Conservation (phyloP, 2,329 filamentous ascomycete species). For the Fusarium sp. region DNA sequence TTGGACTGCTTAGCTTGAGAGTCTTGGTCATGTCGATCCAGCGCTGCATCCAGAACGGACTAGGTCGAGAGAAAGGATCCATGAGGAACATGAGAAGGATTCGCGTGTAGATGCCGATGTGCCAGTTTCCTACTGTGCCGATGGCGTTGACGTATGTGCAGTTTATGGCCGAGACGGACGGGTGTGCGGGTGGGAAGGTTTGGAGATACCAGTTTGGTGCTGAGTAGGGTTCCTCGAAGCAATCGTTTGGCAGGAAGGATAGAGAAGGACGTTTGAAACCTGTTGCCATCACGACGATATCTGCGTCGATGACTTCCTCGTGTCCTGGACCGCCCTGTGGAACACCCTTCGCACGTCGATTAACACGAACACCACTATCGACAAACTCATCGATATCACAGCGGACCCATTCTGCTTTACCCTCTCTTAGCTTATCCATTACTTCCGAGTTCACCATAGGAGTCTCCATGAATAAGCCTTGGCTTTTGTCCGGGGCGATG, state of each 20-base stretch:
- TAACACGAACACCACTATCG: conserved; percentile 74
- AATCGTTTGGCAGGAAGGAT: conserved; percentile 77
- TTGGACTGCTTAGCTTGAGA: conserved; percentile 76
- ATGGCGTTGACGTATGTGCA: conserved; percentile 84
- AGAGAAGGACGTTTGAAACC: conserved; percentile 81
- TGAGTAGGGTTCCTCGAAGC: conserved; percentile 77
- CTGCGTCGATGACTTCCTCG: conserved; percentile 73
- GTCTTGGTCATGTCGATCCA: conserved; percentile 88
- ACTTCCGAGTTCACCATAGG: conserved; percentile 90
- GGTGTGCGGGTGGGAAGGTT: conserved; percentile 80
- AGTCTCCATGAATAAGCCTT: conserved; percentile 77
- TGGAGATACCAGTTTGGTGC: conserved; percentile 92
- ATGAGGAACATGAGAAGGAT: conserved; percentile 88
- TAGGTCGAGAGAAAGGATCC: conserved; percentile 79
- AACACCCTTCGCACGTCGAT: conserved; percentile 76
- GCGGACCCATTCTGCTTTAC: conserved; percentile 81
- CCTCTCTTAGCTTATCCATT: conserved; percentile 77
- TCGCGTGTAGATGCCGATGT: conserved; percentile 89
- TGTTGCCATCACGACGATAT: conserved; percentile 85
- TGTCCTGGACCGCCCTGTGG: conserved; percentile 79
- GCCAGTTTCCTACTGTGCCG: conserved; percentile 83
- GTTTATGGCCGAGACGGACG: conserved; percentile 82
- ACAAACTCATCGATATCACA: conserved; percentile 79
- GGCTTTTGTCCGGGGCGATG: conserved; percentile 76
- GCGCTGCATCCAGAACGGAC: conserved; percentile 78